Conservation (phyloP, 139 green algal genomes). For the Mesotaenium endlicherianum region DNA sequence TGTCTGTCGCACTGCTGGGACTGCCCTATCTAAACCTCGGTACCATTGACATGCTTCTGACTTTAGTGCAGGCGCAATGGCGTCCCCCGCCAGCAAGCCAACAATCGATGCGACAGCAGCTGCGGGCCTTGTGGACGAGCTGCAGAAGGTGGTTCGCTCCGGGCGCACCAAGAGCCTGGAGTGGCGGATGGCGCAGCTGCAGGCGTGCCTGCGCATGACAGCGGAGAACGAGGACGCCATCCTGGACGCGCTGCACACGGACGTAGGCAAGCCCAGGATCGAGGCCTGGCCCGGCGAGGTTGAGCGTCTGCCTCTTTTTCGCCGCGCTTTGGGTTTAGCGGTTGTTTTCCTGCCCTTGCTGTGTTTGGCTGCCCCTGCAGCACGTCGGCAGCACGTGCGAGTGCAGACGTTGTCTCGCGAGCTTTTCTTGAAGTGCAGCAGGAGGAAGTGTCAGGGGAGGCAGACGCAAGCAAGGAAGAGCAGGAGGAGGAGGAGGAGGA, state of each 20-base stretch:
- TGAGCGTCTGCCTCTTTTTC: not conserved
- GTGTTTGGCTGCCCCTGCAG: not conserved
- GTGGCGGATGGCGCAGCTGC: constrained; percentile 28
- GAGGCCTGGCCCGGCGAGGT: not conserved
- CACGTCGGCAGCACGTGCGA: too few species aligned
- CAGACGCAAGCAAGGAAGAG: too few species aligned
- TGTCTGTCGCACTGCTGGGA: too few species aligned
- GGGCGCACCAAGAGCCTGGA: not conserved
- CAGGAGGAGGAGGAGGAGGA: too few species aligned
- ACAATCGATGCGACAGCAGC: not conserved
- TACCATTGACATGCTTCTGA: too few species aligned
- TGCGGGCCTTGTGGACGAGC: not conserved
- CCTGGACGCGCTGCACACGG: not conserved
- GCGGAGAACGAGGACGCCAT: constrained; percentile 33
- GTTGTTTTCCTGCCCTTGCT: not conserved
- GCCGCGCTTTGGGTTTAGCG: not conserved
- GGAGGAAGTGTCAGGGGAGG: too few species aligned
- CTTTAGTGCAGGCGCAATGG: too few species aligned
- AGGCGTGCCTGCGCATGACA: constrained; percentile 12
- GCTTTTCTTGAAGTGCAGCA: too few species aligned
- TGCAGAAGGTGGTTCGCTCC: not conserved
- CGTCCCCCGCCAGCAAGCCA: too few species aligned
- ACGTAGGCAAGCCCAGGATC: constrained; percentile 2
- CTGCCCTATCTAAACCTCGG: too few species aligned
- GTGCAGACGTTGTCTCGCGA: too few species aligned